A percentile compares a stretch with the other conserved stretches of the same genome.
These are phyloP conservation scores for Gossypium lobatum DNA, from an alignment of 441 rosid genomes.

Conservation along the genomic window DNA sequence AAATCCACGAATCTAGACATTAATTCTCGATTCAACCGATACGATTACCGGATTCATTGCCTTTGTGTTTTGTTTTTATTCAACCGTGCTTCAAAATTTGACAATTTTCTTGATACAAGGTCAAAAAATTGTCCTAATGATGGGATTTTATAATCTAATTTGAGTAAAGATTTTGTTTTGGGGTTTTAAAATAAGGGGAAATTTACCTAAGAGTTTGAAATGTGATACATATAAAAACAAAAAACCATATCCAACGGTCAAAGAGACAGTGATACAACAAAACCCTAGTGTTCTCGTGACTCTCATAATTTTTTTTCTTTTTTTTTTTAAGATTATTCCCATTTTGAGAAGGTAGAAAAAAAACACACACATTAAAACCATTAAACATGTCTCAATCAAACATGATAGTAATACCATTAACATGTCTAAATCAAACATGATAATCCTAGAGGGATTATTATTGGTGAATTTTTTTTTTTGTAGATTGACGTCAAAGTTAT, in stretches of 20 bases:
- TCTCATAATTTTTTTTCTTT: neutral
- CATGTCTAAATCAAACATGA: no score
- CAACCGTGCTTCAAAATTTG: no score
- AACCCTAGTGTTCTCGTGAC: slow-evolving; percentile 3
- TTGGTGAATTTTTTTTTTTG: no score
- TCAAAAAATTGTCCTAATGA: neutral
- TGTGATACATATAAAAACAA: neutral
- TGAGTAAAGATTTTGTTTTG: neutral
- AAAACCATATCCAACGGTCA: neutral
- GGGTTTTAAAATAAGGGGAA: neutral
- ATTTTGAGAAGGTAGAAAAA: neutral
- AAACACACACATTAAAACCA: neutral
- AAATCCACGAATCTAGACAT: no score
- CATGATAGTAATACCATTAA: no score
- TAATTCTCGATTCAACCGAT: no score
- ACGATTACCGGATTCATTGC: no score
- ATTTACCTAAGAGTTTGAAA: neutral
- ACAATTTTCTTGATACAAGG: neutral
- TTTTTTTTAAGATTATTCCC: neutral
- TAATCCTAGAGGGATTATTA: no score
- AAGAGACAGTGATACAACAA: neutral
- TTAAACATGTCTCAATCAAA: neutral
- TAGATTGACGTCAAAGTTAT: no score
- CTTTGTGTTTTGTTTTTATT: no score
- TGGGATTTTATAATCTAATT: neutral